phyloP scores from a whole-genome alignment of 2,329 filamentous ascomycete species.

The Nigrospora sphaerica region DNA sequence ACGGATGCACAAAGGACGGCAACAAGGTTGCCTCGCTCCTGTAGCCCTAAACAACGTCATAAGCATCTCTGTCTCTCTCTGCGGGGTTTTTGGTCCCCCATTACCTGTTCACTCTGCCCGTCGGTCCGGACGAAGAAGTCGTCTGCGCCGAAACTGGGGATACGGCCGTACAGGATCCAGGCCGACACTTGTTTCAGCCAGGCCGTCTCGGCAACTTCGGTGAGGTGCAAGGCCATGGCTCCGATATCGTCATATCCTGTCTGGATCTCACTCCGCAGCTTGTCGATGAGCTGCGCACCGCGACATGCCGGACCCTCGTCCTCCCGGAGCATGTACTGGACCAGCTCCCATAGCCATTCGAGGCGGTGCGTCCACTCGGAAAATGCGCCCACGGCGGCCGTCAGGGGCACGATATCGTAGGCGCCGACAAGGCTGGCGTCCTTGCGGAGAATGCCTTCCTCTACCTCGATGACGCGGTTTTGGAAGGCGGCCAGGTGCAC shows the following conservation, averaged over 20 bases:
- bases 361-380: constrained; percentile 78
- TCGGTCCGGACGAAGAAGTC: constrained; percentile 76
- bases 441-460: constrained; percentile 66
- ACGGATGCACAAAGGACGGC: constrained; percentile 69
- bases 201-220: constrained; percentile 74
- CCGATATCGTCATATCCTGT: constrained; percentile 88
- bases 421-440: constrained; percentile 80
- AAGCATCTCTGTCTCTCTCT: background rate
- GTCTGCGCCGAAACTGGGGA: constrained; percentile 68
- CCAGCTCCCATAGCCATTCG: constrained; percentile 77
- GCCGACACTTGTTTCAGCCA: constrained; percentile 88
- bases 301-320: constrained; percentile 40
- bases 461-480: constrained; percentile 75
- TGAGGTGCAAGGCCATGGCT: constrained; percentile 63
- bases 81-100: constrained; percentile 5
- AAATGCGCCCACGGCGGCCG: constrained; percentile 76
- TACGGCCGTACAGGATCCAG: constrained; percentile 83
- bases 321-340: constrained; percentile 55
- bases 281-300: constrained; percentile 70
- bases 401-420: constrained; percentile 88
- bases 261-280: constrained; percentile 66
- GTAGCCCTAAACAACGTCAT: constrained; percentile 41
- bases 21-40: constrained; percentile 52
- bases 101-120: constrained; percentile 32
- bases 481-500: constrained; percentile 76